Evolutionary conservation across 2,329 filamentous ascomycete genomes (phyloP).

Genomic region (Atkinsonella texensis): DNA sequence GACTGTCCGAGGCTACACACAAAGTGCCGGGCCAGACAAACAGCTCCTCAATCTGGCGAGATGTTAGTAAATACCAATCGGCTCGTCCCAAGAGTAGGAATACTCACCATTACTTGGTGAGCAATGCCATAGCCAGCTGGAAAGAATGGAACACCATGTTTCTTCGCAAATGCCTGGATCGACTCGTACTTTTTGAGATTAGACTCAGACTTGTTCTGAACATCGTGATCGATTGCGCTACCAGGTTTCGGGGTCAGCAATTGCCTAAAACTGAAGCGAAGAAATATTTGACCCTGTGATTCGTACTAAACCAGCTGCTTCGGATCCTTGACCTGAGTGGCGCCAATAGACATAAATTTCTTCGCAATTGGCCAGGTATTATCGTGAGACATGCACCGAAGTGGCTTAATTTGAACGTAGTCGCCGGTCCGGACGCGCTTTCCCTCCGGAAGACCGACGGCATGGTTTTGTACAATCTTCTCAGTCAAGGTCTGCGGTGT

Average conservation of each 20-base stretch:
- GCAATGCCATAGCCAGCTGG: slow-evolving; percentile 69
- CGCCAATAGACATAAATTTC: slow-evolving; percentile 72
- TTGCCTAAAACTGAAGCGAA: too few species aligned
- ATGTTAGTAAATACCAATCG: slow-evolving; percentile 1
- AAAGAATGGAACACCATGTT: slow-evolving; percentile 66
- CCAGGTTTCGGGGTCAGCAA: too few species aligned
- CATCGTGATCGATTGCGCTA: slow-evolving; percentile 72
- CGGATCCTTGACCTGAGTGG: slow-evolving; percentile 54
- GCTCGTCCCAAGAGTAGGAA: neutral
- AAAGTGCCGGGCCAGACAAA: slow-evolving; percentile 71
- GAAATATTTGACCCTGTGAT: too few species aligned
- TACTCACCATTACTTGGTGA: slow-evolving; percentile 58
- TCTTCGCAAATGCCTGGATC: slow-evolving; percentile 68
- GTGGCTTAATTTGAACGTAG: slow-evolving; percentile 62
- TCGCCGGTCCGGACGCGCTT: slow-evolving; percentile 68
- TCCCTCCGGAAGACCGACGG: slow-evolving; percentile 57
- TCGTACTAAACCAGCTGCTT: slow-evolving; percentile 53
- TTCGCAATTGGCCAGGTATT: slow-evolving; percentile 63
- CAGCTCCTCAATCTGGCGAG: slow-evolving; percentile 36
- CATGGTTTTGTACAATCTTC: slow-evolving; percentile 75
- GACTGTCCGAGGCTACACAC: slow-evolving; percentile 62
- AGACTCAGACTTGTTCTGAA: slow-evolving; percentile 66
- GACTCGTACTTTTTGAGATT: slow-evolving; percentile 73
- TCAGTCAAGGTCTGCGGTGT: slow-evolving; percentile 70
- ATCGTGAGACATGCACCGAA: slow-evolving; percentile 74